A percentile compares a stretch with the other conserved stretches of the same genome.
These are phyloP conservation scores for Ophiostoma piceae DNA, from an alignment of 2,329 filamentous ascomycete genomes.

Conservation along the genomic window DNA sequence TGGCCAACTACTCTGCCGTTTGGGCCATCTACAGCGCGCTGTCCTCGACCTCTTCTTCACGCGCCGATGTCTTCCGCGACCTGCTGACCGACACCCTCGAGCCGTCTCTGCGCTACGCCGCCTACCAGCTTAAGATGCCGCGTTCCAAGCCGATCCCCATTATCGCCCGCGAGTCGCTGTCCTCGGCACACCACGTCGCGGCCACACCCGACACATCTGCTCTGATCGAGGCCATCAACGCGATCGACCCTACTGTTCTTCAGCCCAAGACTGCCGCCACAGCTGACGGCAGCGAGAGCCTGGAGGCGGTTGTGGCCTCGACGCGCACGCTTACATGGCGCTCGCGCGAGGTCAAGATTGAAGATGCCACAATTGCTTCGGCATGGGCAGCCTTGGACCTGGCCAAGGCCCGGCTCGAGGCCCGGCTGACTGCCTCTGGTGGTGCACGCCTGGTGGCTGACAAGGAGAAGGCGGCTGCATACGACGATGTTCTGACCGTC, in stretches of 20 bases:
- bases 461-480: constrained; percentile 73
- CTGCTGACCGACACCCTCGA: constrained; percentile 81
- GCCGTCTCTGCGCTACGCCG: constrained; percentile 87
- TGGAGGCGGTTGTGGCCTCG: constrained; percentile 46
- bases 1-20: constrained; percentile 69
- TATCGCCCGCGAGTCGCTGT: constrained; percentile 75
- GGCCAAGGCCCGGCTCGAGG: constrained; percentile 47
- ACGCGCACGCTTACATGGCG: constrained; percentile 82
- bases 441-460: constrained; percentile 40
- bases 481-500: constrained; percentile 83
- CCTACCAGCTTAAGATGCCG: constrained; percentile 84
- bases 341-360: constrained; percentile 75
- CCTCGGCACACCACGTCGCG: constrained; percentile 54
- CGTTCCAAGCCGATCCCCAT: constrained; percentile 75
- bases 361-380: constrained; percentile 86
- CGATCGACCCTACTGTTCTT: constrained; percentile 63
- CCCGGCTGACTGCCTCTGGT: constrained; percentile 45
- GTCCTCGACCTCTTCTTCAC: constrained; percentile 50
- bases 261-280: constrained; percentile 43
- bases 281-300: constrained; percentile 33
- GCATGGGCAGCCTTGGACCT: constrained; percentile 66
- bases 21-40: constrained; percentile 79
- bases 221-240: constrained; percentile 63
- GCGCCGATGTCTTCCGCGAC: constrained; percentile 78
- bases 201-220: constrained; percentile 63